A percentile compares a stretch with the other conserved stretches of the same genome.
Evolutionary conservation across 2,329 filamentous ascomycete species (phyloP).

Genomic region (Pseudogymnoascus sp.): DNA sequence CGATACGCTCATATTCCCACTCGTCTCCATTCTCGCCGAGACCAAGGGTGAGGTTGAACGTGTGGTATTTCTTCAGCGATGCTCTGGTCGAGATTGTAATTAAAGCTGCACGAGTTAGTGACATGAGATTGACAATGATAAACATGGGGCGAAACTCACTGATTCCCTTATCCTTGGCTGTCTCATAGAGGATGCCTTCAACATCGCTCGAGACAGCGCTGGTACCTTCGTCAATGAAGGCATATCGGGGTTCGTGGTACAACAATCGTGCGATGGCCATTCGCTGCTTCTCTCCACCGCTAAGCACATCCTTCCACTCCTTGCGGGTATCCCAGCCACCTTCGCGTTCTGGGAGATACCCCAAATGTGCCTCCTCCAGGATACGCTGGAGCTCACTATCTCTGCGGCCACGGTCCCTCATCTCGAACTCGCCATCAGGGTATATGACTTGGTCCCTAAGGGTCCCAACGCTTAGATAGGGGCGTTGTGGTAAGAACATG

Average conservation of each 20-base stretch:
- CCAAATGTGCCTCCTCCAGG: slow-evolving; percentile 75
- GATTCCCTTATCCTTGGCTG: slow-evolving; percentile 85
- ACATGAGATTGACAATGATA: neutral
- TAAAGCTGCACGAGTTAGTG: slow-evolving; percentile 48
- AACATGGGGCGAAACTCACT: slow-evolving; percentile 54
- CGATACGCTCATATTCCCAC: slow-evolving; percentile 91
- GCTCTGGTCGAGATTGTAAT: slow-evolving; percentile 95
- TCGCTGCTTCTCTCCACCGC: slow-evolving; percentile 92
- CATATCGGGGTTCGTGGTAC: slow-evolving; percentile 92
- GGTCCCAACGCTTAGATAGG: slow-evolving; percentile 87
- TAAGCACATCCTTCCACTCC: slow-evolving; percentile 98
- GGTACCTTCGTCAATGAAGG: slow-evolving; percentile 91
- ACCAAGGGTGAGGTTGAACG: slow-evolving; percentile 79
- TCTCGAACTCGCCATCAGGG: slow-evolving; percentile 88
- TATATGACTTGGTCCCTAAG: slow-evolving; percentile 97
- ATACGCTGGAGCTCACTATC: slow-evolving; percentile 73
- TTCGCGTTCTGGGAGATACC: slow-evolving; percentile 85
- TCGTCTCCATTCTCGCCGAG: slow-evolving; percentile 72
- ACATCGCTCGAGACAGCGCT: slow-evolving; percentile 92
- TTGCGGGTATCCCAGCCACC: slow-evolving; percentile 95
- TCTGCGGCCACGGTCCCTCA: slow-evolving; percentile 70
- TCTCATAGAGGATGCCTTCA: slow-evolving; percentile 87
- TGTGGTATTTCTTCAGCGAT: slow-evolving; percentile 92
- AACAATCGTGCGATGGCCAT: slow-evolving; percentile 84
- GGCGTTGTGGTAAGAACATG: slow-evolving; percentile 95